Evolutionary conservation across 768 basidiomycete species (phyloP), one percentile per base, ranked within the genome.

Genomic region (Lentinula sp.): DNA sequence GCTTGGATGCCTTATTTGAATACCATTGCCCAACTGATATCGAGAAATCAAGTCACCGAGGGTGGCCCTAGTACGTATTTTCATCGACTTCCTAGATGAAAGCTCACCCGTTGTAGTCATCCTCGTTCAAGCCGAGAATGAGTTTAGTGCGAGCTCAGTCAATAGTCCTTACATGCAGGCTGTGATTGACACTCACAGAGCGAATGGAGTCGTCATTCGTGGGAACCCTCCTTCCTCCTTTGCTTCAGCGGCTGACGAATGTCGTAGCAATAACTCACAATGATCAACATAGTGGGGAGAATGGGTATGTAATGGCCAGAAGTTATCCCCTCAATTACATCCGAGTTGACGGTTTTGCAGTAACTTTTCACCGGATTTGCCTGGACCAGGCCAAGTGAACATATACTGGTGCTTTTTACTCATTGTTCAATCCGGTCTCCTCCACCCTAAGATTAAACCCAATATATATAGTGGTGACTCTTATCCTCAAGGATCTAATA

Each of bases 1-100:
- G 84, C 84, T 2, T 87, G 85, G 85, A 72, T 71, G 18, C 80
- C 79, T 12, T 86, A 86, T 62, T 73, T 85, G 71, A 81, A 78
- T 4, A 70, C 74, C 1, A 73, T 86, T 9, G 74, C 80, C 4
- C 74, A 77, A 56, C 73, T 85, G 37, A 76, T 85, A 36, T 78
- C 82, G 1, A 72, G 68, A 60, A 81, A 85, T 64, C 83, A 87
- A 67, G 80, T 86, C 62, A 79, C 81, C 12, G 79, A 82, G 20
- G 85, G 83, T 9, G 85, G 85, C 5, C 84, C 85, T 20, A 79
- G 85, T 75, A 74, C 58, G 50, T 33, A 15, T 23, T 58, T 39
- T 9, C 33, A 32, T 57, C 18, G 23, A 39, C 48, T 23, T 42
- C 32, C 33, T 1, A 20, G 12, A 12, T 36, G 16, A 45, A 33